A percentile compares a stretch with the other conserved stretches of the same genome.
These are phyloP conservation scores for Lecanoromycetidae sp. DNA, from an alignment of 2,329 filamentous ascomycete genomes.

Conservation along the genomic window DNA sequence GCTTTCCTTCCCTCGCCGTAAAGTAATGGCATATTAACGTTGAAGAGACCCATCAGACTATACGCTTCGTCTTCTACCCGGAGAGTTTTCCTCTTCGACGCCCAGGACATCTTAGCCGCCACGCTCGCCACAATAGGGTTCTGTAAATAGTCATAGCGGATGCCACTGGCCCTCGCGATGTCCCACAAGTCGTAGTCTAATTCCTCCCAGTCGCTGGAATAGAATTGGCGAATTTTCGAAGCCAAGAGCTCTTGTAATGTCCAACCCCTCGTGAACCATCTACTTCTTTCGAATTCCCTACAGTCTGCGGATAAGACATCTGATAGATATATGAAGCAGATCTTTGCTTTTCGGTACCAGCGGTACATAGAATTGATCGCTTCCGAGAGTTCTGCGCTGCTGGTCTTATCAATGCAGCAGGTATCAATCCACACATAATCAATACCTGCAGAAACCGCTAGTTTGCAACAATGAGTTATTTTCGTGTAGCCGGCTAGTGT, in stretches of 20 bases:
- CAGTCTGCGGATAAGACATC: slow-evolving; percentile 10
- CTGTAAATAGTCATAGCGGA: slow-evolving; percentile 4
- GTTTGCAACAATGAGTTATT: slow-evolving; percentile 2
- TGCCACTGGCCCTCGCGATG: background rate
- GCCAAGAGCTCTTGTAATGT: slow-evolving; percentile 24
- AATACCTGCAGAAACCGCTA: background rate
- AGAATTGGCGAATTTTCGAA: slow-evolving; percentile 20
- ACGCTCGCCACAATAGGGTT: slow-evolving; percentile 19
- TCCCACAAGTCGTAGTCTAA: background rate
- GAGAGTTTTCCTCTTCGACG: slow-evolving; percentile 23
- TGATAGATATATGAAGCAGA: slow-evolving; percentile 20
- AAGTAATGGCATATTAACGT: slow-evolving; percentile 27
- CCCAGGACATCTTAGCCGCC: slow-evolving; percentile 25
- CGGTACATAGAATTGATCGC: slow-evolving; percentile 20
- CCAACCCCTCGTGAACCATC: slow-evolving; percentile 23
- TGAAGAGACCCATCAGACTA: slow-evolving; percentile 27
- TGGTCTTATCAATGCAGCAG: slow-evolving; percentile 22
- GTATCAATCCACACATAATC: slow-evolving; percentile 23
- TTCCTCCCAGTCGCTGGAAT: slow-evolving; percentile 6
- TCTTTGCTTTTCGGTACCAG: slow-evolving; percentile 19
- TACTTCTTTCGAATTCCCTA: slow-evolving; percentile 4
- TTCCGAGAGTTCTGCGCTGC: slow-evolving; percentile 20
- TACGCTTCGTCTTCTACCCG: slow-evolving; percentile 26
- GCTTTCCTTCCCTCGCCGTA: slow-evolving; percentile 31
- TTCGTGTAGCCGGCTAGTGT: slow-evolving; percentile 2